phyloP scores from a whole-genome alignment of 2,329 filamentous ascomycete genomes.

The Leptoxyphium fumago region DNA sequence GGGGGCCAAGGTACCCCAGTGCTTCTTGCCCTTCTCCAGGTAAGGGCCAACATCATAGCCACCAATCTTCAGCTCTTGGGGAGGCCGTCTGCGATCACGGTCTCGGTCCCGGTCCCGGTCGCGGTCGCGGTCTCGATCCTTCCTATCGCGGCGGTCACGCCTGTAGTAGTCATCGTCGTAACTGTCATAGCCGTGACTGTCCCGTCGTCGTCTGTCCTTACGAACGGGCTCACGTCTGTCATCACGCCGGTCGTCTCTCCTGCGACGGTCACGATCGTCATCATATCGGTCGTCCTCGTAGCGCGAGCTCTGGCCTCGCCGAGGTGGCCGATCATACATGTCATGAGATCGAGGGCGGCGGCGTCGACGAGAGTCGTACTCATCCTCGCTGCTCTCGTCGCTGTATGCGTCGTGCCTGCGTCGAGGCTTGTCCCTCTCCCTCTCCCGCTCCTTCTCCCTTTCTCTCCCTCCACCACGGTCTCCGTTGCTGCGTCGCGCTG shows the following conservation, averaged over 20 bases:
- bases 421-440: slow-evolving; percentile 5
- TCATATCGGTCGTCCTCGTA: neutral
- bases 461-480: slow-evolving; percentile 5
- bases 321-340: neutral
- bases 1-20: slow-evolving; percentile 18
- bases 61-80: slow-evolving; percentile 18
- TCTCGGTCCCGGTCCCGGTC: slow-evolving; percentile 4
- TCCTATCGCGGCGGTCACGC: neutral
- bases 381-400: slow-evolving; percentile 2
- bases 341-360: slow-evolving; percentile 3
- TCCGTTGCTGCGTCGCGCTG: slow-evolving; percentile 11
- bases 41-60: slow-evolving; percentile 19
- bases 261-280: neutral
- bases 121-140: slow-evolving; percentile 2
- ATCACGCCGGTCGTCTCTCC: slow-evolving; percentile 5
- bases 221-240: slow-evolving; percentile 8
- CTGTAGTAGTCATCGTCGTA: neutral
- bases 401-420: slow-evolving; percentile 4
- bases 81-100: slow-evolving; percentile 5
- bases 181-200: slow-evolving; percentile 2
- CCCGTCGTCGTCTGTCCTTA: slow-evolving; percentile 6
- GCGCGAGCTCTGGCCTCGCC: neutral
- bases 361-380: slow-evolving; percentile 1
- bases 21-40: slow-evolving; percentile 20
- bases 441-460: slow-evolving; percentile 5